Evolutionary conservation across 148 eudicot genomes (phyloP).

Genomic region (Rhododendron kiyosumense): DNA sequence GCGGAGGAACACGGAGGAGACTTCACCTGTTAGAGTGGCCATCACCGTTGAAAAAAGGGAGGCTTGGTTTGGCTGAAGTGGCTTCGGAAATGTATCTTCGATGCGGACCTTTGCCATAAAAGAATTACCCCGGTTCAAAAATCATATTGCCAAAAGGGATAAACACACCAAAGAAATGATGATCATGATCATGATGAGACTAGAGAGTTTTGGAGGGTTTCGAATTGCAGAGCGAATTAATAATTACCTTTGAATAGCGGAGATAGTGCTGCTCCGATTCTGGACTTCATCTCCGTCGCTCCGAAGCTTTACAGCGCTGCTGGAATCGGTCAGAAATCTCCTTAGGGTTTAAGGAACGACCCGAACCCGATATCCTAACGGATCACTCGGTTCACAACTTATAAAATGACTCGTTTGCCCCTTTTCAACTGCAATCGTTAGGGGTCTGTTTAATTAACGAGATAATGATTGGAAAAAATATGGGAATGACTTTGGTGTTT

Average conservation of each 20-base stretch:
- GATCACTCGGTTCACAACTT: not conserved
- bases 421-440: not conserved
- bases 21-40: constrained; percentile 4
- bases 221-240: not conserved
- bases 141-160: not conserved
- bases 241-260: not conserved
- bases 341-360: not conserved
- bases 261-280: not conserved
- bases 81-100: not conserved
- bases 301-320: not conserved
- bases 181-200: not conserved
- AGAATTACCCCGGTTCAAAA: not conserved
- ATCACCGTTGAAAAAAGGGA: not conserved
- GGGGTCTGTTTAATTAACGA: no score
- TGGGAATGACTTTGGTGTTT: no score
- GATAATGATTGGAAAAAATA: no score
- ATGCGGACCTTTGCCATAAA: not conserved
- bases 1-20: not conserved
- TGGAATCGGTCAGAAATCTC: not conserved
- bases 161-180: not conserved
- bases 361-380: not conserved
- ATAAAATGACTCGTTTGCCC: not conserved
- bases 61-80: not conserved
- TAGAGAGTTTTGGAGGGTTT: not conserved
- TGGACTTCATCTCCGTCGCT: constrained; percentile 2